These are phyloP conservation scores for Hymenoscyphus occultus DNA, from an alignment of 2,329 filamentous ascomycete species.

Conservation along the genomic window DNA sequence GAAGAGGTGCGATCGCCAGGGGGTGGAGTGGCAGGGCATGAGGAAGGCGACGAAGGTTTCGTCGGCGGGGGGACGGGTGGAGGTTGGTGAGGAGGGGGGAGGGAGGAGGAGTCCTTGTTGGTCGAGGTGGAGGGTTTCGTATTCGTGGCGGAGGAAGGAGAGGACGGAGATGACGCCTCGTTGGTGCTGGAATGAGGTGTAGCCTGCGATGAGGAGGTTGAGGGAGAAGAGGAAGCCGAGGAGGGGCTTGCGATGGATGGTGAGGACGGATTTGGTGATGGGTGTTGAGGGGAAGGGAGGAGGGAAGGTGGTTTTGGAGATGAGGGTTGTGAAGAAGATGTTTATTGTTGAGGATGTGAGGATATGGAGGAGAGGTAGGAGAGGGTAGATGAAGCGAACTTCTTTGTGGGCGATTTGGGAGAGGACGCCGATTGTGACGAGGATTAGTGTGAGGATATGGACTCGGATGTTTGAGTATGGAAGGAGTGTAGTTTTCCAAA, in stretches of 20 bases:
- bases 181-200: conserved; percentile 75
- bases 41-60: conserved; percentile 72
- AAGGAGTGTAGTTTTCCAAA: conserved; percentile 47
- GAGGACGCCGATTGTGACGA: conserved; percentile 59
- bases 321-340: conserved; percentile 54
- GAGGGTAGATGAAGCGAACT: conserved; percentile 92
- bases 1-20: conserved; percentile 86
- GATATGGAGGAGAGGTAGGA: conserved; percentile 82
- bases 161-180: conserved; percentile 74
- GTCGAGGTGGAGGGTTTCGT: conserved; percentile 55
- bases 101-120: conserved; percentile 36
- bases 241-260: conserved; percentile 52
- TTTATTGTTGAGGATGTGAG: conserved; percentile 67
- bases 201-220: conserved; percentile 71
- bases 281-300: conserved; percentile 28
- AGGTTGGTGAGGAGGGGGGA: conserved; percentile 20
- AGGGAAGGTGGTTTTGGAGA: conserved; percentile 28
- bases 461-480: conserved; percentile 43
- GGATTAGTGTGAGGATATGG: conserved; percentile 46
- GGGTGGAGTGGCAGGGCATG: conserved; percentile 93
- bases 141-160: conserved; percentile 70
- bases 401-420: conserved; percentile 92
- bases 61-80: conserved; percentile 2
- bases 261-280: conserved; percentile 30
- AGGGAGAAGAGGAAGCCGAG: conserved; percentile 56